Percentiles rank a stretch among this genome's conserved stretches.
Conservation (phyloP, 2,329 filamentous ascomycete species). For the Lasiodiplodia gonubiensis region DNA sequence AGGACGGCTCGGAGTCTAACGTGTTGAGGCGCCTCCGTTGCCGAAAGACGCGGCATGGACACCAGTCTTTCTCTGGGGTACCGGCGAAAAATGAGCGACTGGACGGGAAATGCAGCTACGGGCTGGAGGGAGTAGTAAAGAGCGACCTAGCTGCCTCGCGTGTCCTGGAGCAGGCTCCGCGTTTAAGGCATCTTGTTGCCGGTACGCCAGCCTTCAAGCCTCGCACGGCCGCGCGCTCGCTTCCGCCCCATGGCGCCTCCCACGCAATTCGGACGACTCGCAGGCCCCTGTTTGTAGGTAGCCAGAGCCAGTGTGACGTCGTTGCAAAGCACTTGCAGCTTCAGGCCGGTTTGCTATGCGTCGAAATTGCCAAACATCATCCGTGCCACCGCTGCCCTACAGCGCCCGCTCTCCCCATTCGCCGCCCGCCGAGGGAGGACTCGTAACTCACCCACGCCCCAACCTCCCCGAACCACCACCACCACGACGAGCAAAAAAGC, state of each 20-base stretch:
- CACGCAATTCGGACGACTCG: conserved; percentile 8
- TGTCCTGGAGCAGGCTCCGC: neutral
- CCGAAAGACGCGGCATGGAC: neutral
- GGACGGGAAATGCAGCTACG: neutral
- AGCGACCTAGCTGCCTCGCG: neutral
- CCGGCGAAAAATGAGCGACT: conserved; percentile 10
- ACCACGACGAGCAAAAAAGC: neutral
- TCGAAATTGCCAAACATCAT: conserved; percentile 21
- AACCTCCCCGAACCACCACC: neutral
- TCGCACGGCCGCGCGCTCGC: conserved; percentile 15
- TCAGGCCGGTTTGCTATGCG: conserved; percentile 18
- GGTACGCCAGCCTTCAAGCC: neutral
- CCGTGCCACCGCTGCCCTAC: conserved; percentile 14
- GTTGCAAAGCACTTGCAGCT: conserved; percentile 16
- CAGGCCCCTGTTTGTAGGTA: conserved; percentile 5
- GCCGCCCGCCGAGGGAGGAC: neutral
- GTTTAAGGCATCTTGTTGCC: conserved; percentile 10
- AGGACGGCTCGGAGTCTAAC: conserved; percentile 12
- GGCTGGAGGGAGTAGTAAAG: neutral
- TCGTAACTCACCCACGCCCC: neutral
- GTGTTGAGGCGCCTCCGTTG: conserved; percentile 6
- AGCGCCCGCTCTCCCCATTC: neutral
- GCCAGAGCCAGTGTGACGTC: conserved; percentile 9
- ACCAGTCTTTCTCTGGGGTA: neutral
- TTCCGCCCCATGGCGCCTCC: conserved; percentile 8